Evolutionary conservation across 1,139 yeast genomes (phyloP), one percentile per base, ranked within the genome.

Genomic region (Suhomyces chickasaworum): DNA sequence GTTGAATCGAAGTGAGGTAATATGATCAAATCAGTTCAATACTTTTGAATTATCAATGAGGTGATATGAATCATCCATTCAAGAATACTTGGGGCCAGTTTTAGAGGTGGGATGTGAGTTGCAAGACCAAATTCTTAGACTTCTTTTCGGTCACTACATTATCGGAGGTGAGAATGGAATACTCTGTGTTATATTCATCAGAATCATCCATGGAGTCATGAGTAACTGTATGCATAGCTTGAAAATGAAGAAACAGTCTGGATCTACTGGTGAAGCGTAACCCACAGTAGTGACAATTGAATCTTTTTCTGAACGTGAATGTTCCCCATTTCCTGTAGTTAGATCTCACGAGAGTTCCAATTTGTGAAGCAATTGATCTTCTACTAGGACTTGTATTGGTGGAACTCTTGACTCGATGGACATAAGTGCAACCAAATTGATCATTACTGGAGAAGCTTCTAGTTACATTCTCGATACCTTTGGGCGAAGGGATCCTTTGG

Each of bases 81-180:
- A n/a, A n/a, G n/a, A n/a, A n/a, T n/a, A n/a, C n/a, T n/a, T n/a
- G n/a, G n/a, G n/a, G n/a, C n/a, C n/a, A n/a, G n/a, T n/a, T n/a
- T n/a, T n/a, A n/a, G n/a, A n/a, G n/a, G n/a, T n/a, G 13, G 29
- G 7, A 12, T 25, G 2, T 25, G 12, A 12, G 29, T 8, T 25
- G 29, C 29, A 23, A 23, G 12, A 21, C 23, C 7, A 36, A 21
- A 2, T 15, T 22, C 4, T 15, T 3, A 7, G 12, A 15, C 12
- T 20, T 8, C 7, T n/a, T 23, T 27, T 27, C 30, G 7, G 25
- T 10, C 3, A 16, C 31, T 20, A 13, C 4, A 10, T 9, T 10
- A 17, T 44, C 45, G 8, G 50, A 47, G 12, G 45, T 44, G 13
- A 47, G 32, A 12, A 47, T 47, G 8, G 47, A 44, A 15, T 38